Percentiles rank a stretch among this genome's conserved stretches.
Conservation (phyloP, 371 early-diverging fungal genomes). For the Zychaea mexicana region DNA sequence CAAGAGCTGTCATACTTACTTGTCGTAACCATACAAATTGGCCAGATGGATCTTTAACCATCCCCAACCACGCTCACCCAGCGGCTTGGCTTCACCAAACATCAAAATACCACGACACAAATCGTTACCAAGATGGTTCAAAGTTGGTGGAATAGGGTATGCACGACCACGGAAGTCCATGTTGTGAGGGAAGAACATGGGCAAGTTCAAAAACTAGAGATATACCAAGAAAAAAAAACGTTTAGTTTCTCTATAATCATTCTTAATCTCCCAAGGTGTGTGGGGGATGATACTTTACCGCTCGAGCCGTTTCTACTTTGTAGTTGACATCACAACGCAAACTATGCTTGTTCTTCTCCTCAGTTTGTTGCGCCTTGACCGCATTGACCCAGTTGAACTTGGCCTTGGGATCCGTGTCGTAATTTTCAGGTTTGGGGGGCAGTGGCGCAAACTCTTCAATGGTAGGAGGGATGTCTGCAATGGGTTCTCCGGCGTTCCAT, state of each 20-base stretch:
- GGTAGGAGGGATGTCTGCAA: slow-evolving; percentile 72
- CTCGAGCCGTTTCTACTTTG: slow-evolving; percentile 94
- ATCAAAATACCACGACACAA: slow-evolving; percentile 90
- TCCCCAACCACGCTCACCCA: slow-evolving; percentile 84
- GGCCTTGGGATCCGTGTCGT: slow-evolving; percentile 65
- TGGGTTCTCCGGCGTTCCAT: slow-evolving; percentile 86
- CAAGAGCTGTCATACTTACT: slow-evolving; percentile 38
- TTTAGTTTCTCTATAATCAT: not conserved
- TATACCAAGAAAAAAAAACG: not conserved
- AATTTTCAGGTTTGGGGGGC: slow-evolving; percentile 72
- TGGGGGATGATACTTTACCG: slow-evolving; percentile 71
- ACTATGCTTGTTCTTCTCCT: slow-evolving; percentile 78
- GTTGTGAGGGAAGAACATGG: slow-evolving; percentile 97
- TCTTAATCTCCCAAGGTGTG: too few species aligned
- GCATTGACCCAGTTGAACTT: slow-evolving; percentile 56
- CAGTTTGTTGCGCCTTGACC: slow-evolving; percentile 52
- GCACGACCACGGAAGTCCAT: slow-evolving; percentile 98
- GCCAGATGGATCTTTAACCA: slow-evolving; percentile 98
- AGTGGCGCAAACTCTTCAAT: slow-evolving; percentile 33
- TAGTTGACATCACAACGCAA: slow-evolving; percentile 92
- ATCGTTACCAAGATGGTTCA: slow-evolving; percentile 97
- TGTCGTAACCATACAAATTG: slow-evolving; percentile 92
- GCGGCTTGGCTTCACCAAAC: slow-evolving; percentile 83
- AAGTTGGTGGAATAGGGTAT: slow-evolving; percentile 94
- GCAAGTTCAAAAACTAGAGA: slow-evolving; percentile 83